These are phyloP conservation scores for Dendryphion nanum DNA, from an alignment of 2,329 filamentous ascomycete genomes.

Conservation along the genomic window DNA sequence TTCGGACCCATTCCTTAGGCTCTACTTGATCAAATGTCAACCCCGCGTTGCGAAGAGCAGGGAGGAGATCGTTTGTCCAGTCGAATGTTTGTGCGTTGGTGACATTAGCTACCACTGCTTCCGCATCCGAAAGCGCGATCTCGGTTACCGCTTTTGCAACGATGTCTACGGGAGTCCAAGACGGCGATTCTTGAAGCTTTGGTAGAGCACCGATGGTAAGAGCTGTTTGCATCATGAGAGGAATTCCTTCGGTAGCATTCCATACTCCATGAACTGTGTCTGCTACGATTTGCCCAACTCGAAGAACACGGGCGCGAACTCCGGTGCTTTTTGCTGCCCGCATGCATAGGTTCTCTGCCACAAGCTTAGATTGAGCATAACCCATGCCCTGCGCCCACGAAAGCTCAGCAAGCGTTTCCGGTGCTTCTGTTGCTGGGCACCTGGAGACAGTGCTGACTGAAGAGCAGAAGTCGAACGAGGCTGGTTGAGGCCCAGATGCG, in stretches of 20 bases:
- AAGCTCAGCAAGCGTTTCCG: slow-evolving; percentile 29
- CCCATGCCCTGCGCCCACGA: slow-evolving; percentile 46
- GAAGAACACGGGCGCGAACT: slow-evolving; percentile 23
- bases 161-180: slow-evolving; percentile 33
- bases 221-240: slow-evolving; percentile 50
- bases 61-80: slow-evolving; percentile 56
- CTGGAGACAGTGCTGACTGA: slow-evolving; percentile 45
- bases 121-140: slow-evolving; percentile 18
- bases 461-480: slow-evolving; percentile 47
- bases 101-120: slow-evolving; percentile 50
- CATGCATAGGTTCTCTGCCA: slow-evolving; percentile 46
- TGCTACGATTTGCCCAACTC: slow-evolving; percentile 45
- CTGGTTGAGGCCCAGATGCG: slow-evolving; percentile 34
- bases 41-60: slow-evolving; percentile 47
- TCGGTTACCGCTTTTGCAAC: slow-evolving; percentile 23
- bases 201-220: slow-evolving; percentile 49
- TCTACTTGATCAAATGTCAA: slow-evolving; percentile 24
- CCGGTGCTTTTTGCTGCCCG: slow-evolving; percentile 14
- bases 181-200: slow-evolving; percentile 4
- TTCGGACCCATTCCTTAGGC: slow-evolving; percentile 20
- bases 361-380: slow-evolving; percentile 51
- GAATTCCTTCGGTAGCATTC: slow-evolving; percentile 52
- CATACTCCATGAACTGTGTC: slow-evolving; percentile 48
- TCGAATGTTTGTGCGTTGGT: slow-evolving; percentile 51
- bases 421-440: slow-evolving; percentile 25